Base-by-base conservation (phyloP, 1,139 yeast species). In the Eremothecium cymbalariae region DNA sequence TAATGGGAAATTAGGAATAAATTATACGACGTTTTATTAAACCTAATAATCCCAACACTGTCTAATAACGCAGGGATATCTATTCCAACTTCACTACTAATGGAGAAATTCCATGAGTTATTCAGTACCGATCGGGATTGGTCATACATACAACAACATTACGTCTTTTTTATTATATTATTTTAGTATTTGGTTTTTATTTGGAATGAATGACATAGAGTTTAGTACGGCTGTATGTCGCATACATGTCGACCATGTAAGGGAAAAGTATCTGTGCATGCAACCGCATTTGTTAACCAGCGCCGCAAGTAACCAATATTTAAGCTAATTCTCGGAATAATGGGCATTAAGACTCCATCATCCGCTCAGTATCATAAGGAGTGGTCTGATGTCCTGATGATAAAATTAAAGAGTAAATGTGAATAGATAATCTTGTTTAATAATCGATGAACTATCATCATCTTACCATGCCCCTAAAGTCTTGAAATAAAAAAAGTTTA, bases 331-430 rank as follows among this genome's bases (percentile, higher is more conserved):
- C 44, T 95, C 39, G 96, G 96, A 64, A 69, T 88, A 62, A 83
- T 84, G 68, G 97, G 97, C n/a, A n/a, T n/a, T n/a, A n/a, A n/a
- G n/a, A n/a, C n/a, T n/a, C n/a, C n/a, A n/a, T n/a, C n/a, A n/a
- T n/a, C n/a, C n/a, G 97, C 48, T 79, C 94, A 67, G 97, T 97
- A 50, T 88, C 88, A 70, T 97, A 88, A 70, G 97, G 88, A 70
- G 97, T 88, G 43, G 77, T 88, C 59, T 86, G 86, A 66, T 88
- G 94, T 82, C 74, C 88, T 59, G 72, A 81, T 64, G 79, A 79
- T 62, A 77, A n/a, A n/a, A n/a, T n/a, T n/a, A n/a, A n/a, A n/a
- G n/a, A n/a, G n/a, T n/a, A n/a, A n/a, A n/a, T n/a, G n/a, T n/a
- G n/a, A n/a, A n/a, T n/a, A n/a, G n/a, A n/a, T n/a, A n/a, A n/a